phyloP scores from a whole-genome alignment of 768 basidiomycete genomes.

The Termitomyces sp. region DNA sequence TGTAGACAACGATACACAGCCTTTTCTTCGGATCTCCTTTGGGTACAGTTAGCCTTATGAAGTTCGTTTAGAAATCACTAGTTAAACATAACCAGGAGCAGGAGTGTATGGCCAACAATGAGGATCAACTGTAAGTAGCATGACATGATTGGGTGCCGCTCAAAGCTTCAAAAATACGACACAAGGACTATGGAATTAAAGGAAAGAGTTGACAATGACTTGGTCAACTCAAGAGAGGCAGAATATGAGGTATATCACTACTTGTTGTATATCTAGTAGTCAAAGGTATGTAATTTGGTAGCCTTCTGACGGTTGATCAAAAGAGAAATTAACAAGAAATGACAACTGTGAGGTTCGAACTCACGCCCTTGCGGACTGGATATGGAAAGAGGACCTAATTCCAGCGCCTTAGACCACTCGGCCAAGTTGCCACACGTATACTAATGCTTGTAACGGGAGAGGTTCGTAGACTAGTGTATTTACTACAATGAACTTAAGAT shows the following conservation, averaged over 20 bases:
- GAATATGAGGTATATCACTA: too few relatives aligned
- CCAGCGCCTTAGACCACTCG: slow-evolving; percentile 59
- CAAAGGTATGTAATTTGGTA: too few relatives aligned
- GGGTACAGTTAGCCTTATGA: not conserved
- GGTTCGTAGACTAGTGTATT: too few relatives aligned
- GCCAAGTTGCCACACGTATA: slow-evolving; percentile 36
- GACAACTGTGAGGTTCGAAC: slow-evolving; percentile 10
- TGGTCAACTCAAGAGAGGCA: too few relatives aligned
- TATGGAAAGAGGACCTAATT: slow-evolving; percentile 28
- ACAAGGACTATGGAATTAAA: too few relatives aligned
- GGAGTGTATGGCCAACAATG: not conserved
- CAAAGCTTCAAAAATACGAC: too few relatives aligned
- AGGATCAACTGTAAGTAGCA: not conserved
- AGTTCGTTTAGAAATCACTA: not conserved
- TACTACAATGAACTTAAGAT: too few relatives aligned
- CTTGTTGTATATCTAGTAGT: too few relatives aligned
- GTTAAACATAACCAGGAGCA: not conserved
- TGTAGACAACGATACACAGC: not conserved
- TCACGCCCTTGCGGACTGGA: slow-evolving; percentile 8
- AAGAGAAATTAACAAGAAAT: not conserved
- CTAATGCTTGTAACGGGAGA: too few relatives aligned
- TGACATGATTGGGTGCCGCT: too few relatives aligned
- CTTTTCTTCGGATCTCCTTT: not conserved
- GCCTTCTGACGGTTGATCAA: too few relatives aligned
- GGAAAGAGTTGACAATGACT: too few relatives aligned